Evolutionary conservation across 208 protist species (phyloP).

Genomic region (Trypanosoma theileri): DNA sequence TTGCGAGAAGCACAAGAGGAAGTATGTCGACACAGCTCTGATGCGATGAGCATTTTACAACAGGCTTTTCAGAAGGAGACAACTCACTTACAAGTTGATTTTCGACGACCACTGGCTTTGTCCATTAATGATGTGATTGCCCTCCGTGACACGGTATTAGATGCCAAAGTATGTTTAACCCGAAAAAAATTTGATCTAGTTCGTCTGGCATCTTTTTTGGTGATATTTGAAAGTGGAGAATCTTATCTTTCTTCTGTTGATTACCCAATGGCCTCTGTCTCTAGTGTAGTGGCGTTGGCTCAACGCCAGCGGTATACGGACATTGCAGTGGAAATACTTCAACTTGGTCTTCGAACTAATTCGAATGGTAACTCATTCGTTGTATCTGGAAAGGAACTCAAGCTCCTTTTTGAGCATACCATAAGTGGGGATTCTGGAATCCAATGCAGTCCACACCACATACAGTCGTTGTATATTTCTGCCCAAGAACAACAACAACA

Average conservation of each 20-base stretch:
- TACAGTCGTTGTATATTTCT: too few species aligned
- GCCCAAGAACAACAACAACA: too few species aligned
- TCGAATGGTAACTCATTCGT: constrained; percentile 11
- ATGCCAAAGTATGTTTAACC: constrained; percentile 4
- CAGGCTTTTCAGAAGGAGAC: constrained; percentile 8
- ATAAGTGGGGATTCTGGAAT: neutral
- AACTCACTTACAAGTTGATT: constrained; percentile 12
- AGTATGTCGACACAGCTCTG: constrained; percentile 1
- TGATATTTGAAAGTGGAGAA: neutral
- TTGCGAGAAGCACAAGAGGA: constrained; percentile 12
- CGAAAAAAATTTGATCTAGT: constrained; percentile 12
- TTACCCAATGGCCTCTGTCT: constrained; percentile 15
- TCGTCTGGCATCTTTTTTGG: constrained; percentile 23
- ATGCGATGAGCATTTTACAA: constrained; percentile 3
- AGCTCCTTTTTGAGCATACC: neutral
- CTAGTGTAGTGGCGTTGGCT: constrained; percentile 16
- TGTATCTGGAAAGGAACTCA: constrained; percentile 18
- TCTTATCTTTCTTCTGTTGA: neutral
- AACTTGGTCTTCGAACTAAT: neutral
- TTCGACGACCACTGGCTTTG: constrained; percentile 6
- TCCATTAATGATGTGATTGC: neutral
- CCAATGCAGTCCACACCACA: too few species aligned
- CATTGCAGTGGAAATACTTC: constrained; percentile 22
- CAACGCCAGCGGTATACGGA: constrained; percentile 20
- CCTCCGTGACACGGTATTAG: constrained; percentile 4